These are phyloP conservation scores for Phytophthora uliginosa DNA, from an alignment of 352 stramenopile species.

Conservation along the genomic window DNA sequence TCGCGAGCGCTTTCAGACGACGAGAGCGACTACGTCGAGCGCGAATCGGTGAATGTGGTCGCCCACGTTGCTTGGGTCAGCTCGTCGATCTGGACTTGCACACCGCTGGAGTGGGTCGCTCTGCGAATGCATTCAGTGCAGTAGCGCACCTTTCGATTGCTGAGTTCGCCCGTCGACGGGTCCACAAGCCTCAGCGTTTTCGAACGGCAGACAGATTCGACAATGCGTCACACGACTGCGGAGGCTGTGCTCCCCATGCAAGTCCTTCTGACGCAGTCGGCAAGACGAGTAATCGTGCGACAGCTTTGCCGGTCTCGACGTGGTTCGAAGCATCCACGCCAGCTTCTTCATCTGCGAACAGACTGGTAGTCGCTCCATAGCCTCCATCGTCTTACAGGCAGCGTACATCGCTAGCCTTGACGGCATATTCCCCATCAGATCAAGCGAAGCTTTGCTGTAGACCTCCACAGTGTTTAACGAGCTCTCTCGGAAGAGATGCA, in stretches of 20 bases:
- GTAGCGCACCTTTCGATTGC: slow-evolving; percentile 9
- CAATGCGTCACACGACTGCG: slow-evolving; percentile 2
- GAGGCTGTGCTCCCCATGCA: slow-evolving; percentile 12
- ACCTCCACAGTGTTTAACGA: slow-evolving; percentile 1
- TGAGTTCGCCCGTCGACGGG: background rate
- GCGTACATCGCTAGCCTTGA: slow-evolving; percentile 14
- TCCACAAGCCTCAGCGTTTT: slow-evolving; percentile 6
- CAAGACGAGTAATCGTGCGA: slow-evolving; percentile 7
- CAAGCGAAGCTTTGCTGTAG: slow-evolving; percentile 16
- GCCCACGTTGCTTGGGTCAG: slow-evolving; percentile 5
- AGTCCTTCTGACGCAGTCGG: slow-evolving; percentile 19
- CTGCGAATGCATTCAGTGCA: slow-evolving; percentile 20
- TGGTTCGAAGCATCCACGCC: slow-evolving; percentile 22
- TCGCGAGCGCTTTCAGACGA: slow-evolving; percentile 10
- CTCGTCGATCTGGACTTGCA: slow-evolving; percentile 25
- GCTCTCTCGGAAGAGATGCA: slow-evolving; percentile 24
- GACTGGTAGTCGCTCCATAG: slow-evolving; percentile 13
- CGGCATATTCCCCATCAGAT: slow-evolving; percentile 15
- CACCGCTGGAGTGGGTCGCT: background rate
- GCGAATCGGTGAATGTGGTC: slow-evolving; percentile 2
- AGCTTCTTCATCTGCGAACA: slow-evolving; percentile 37
- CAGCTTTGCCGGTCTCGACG: slow-evolving; percentile 4
- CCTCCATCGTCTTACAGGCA: slow-evolving; percentile 22
- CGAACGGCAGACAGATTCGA: slow-evolving; percentile 5
- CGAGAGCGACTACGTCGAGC: slow-evolving; percentile 10